Evolutionary conservation across 108 stramenopile genomes (phyloP), one percentile per base, ranked within the genome.

Genomic region (Nitzschia sp.): DNA sequence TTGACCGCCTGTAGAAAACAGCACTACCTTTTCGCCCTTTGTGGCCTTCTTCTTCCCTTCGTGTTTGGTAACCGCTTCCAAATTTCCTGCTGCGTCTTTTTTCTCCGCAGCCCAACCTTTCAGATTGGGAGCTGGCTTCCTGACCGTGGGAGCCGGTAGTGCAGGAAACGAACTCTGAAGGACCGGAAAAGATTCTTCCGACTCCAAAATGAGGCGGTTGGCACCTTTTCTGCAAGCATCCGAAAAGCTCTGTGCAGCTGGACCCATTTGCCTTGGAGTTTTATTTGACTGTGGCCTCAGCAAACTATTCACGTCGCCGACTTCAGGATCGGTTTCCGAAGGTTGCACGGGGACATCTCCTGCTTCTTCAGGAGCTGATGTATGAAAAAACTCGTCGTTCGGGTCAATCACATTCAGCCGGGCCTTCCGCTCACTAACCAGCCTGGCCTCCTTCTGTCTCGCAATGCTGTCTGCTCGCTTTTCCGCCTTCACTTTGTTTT

Each of bases 301-400:
- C 38, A 42, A 6, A 13, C 38, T 42, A 13, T 6, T 6, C 13
- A 42, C 38, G 38, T 42, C 38, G 6, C 38, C 38, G 9, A 42
- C 9, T 9, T 42, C 38, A 42, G 38, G 38, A 13, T 42, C 38
- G 38, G 13, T 42, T 42, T 42, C 38, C 6, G 38, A 9, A 42
- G 6, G 9, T 9, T 42, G 38, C 13, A 13, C 6, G 6, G 38
- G 13, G 13, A 42, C 38, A 42, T 6, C 38, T 13, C 13, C 38
- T 42, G 13, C 38, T 13, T 42, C 38, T 6, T 6, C 6, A 9
- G 38, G 38, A 42, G 38, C 38, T n/a, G n/a, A n/a, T 25, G 25
- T 23, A 21, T 68, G 83, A 59, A 91, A 91, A 59, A 91, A 91
- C 9, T 76, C 79, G 54, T 91, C 89, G 34, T 82, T 70, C 2